Evolutionary conservation across 768 basidiomycete species (phyloP), one percentile per base, ranked within the genome.

Genomic region (Amanita subjunquillea): DNA sequence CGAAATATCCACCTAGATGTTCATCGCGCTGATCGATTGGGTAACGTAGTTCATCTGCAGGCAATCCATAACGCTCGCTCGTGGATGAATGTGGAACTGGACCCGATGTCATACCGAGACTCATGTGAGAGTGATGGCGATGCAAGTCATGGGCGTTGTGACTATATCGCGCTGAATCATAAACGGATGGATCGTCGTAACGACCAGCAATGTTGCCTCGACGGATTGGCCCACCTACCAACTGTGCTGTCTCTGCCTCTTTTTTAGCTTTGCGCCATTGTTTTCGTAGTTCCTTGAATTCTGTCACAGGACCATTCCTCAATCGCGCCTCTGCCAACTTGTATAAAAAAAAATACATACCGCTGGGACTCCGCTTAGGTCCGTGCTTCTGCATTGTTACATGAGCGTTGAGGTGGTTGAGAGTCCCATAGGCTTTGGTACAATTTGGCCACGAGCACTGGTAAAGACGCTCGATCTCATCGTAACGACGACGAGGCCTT

Each of bases 311-410:
- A 56, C 53, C 37, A 39, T 34, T 45, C 36, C 47, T 55, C 47
- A 59, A 60, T 60, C 54, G 59, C 53, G 49, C 56, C 44, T 53
- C 40, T 56, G 36, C 50, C 47, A 20, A 30, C 20, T 45, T 12
- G 5, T 50, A 32, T 38, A 1, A 30, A 9, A 30, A 8, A 30
- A 38, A 55, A 55, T 34, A 63, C 87, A 69, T 61, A 95, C 95
- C 94, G 52, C 80, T 80, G 10, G 95, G 95, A 65, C 81, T 86
- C 51, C 94, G 80, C 70, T 95, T 97, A 13, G 74, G 52, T 40
- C 95, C 95, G 65, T 99, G 95, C 67, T 89, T 89, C 67, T 97
- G 95, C 90, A 96, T 96, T n/a, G 84, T 87, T 53, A 97, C 91
- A 66, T 99, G 95, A 29, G 93, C 92, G 65, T 99, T 99, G 55